Conservation (phyloP, 306 rosid genomes). For the Alnus glutinosa region DNA sequence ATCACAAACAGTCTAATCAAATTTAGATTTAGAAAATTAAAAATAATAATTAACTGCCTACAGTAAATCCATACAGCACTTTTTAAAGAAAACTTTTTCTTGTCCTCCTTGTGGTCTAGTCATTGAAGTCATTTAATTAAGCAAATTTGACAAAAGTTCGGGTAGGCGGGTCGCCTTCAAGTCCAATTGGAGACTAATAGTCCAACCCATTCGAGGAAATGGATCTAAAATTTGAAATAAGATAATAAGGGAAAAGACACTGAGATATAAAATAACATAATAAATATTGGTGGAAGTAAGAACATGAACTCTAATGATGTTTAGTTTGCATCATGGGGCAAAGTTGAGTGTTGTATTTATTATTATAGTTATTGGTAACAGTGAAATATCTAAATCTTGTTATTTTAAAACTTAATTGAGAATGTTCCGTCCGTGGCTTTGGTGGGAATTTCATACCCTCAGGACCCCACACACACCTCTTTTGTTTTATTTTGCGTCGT, state of each 20-base stretch:
- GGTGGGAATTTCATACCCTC: background rate
- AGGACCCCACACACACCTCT: background rate
- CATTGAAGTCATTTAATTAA: background rate
- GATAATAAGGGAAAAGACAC: background rate
- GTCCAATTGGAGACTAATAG: conserved; percentile 1
- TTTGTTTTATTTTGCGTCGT: background rate
- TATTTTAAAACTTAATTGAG: background rate
- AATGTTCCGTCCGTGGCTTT: conserved; percentile 2
- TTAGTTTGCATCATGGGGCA: conserved; percentile 6
- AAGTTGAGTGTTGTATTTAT: background rate
- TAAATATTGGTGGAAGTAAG: background rate
- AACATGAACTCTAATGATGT: conserved; percentile 5
- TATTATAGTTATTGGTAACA: background rate
- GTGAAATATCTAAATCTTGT: background rate
- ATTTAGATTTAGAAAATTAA: too few relatives aligned
- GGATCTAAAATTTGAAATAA: background rate
- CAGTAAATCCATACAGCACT: too few relatives aligned
- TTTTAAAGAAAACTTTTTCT: background rate
- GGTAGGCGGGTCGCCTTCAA: background rate
- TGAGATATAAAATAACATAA: too few relatives aligned
- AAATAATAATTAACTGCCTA: too few relatives aligned
- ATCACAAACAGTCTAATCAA: too few relatives aligned
- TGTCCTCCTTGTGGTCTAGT: background rate
- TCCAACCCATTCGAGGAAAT: conserved; percentile 5
- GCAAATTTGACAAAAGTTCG: conserved; percentile 1